Evolutionary conservation across 768 basidiomycete species (phyloP).

Genomic region (Sutorius australiensis): DNA sequence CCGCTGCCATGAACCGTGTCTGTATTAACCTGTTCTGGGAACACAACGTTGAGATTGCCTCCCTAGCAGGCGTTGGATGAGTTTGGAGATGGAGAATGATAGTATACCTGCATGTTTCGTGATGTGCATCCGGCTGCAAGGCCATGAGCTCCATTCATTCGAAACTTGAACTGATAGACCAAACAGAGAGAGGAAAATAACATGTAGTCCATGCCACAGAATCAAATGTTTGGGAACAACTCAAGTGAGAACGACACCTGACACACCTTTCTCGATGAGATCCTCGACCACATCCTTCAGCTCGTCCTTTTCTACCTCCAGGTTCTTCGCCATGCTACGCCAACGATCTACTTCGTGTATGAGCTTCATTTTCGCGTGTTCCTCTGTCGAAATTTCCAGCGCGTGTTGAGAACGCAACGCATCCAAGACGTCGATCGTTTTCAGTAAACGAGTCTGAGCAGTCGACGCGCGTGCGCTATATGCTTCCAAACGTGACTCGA

Average conservation of each 20-base stretch:
- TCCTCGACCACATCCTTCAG: constrained; percentile 49
- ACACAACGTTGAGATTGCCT: constrained; percentile 21
- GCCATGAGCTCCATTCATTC: constrained; percentile 45
- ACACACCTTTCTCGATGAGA: constrained; percentile 59
- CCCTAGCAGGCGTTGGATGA: constrained; percentile 12
- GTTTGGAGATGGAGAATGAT: constrained; percentile 1
- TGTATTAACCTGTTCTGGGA: constrained; percentile 16
- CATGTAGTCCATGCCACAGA: not conserved
- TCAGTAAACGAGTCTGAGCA: constrained; percentile 43
- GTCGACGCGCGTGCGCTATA: constrained; percentile 39
- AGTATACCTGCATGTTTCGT: constrained; percentile 43
- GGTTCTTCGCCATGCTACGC: constrained; percentile 26
- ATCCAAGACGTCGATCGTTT: constrained; percentile 51
- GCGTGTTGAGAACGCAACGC: constrained; percentile 37
- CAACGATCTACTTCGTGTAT: constrained; percentile 38
- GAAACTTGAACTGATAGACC: constrained; percentile 39
- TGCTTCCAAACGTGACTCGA: constrained; percentile 34
- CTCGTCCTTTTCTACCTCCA: constrained; percentile 50
- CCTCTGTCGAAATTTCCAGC: constrained; percentile 36
- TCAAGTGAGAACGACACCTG: not conserved
- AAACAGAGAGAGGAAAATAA: not conserved
- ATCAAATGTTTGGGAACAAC: not conserved
- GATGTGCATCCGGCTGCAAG: constrained; percentile 41
- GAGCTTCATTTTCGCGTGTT: constrained; percentile 33
- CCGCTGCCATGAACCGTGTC: not conserved